Evolutionary conservation across 768 basidiomycete genomes (phyloP), one percentile per base, ranked within the genome.

Genomic region (Termitomyces sp.): DNA sequence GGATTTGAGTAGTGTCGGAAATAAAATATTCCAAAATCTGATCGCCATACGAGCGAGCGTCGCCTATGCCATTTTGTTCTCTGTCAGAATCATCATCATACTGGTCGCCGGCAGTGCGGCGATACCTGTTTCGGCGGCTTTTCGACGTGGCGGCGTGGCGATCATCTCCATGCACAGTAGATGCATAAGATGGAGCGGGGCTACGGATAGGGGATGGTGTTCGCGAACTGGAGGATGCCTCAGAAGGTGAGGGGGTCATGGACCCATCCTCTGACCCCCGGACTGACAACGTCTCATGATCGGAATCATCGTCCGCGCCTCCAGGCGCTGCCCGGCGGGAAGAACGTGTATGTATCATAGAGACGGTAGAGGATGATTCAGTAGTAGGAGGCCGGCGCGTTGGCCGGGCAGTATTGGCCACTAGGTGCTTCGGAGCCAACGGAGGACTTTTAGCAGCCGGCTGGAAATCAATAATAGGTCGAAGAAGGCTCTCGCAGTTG

Each of bases 21-120:
- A 99, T 94, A 72, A 98, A 99, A 75, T 97, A 98, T 76, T 98
- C 96, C 64, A 99, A 80, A 59, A 99, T 94, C 69, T 94, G 91
- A 73, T 98, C 95, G 36, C 89, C 93, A 68, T 98, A 98, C n/a
- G 83, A 78, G 42, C 87, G 80, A 32, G 82, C 75, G 62, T 88
- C 87, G 49, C 72, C 72, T 4, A 62, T 58, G 24, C 81, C 83
- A 62, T 83, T 86, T 43, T 69, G 65, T 39, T 79, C 84, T 4
- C 72, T 74, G 18, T 82, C 84, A 14, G 77, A 75, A 22, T 66
- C 67, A 24, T 79, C 77, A 24, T 74, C 78, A 54, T 71, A 75
- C n/a, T 74, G 75, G 34, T 81, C 79, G 61, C 81, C 79, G 16
- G 66, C 67, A 32, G 77, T 73, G 45, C 77, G 79, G 48, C 76